Evolutionary conservation across 768 basidiomycete species (phyloP), one percentile per base, ranked within the genome.

Genomic region (Amanita pseudoporphyria): DNA sequence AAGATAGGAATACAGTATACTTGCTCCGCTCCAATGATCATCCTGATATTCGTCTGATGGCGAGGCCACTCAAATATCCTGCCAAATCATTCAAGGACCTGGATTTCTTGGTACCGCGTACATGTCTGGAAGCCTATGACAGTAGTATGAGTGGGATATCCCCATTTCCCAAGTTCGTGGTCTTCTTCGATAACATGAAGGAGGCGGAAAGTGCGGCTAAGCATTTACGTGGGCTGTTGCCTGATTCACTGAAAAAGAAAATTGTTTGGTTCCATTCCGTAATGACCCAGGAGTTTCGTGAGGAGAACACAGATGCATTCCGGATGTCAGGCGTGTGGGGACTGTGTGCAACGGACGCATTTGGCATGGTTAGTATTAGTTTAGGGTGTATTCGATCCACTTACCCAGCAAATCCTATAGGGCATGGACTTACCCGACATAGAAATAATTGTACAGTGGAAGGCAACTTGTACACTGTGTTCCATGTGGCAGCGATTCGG

Each of bases 341-440:
- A 4, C 39, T 66, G 9, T 60, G 42, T 42, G 57, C 37, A 6
- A 68, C 61, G 0, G 64, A 65, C 35, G 56, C 64, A 21, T 68
- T 66, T 52, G 66, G 68, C 22, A 65, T 70, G 67, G 64, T 68
- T 52, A 43, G 60, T 54, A 13, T 32, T 19, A 37, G 21, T 36
- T 26, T 52, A 16, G 36, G 44, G 45, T 28, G 36, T 52, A 16
- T 22, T 47, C 22, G n/a, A 43, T 50, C 10, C 16, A 32, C 24
- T 43, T 22, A 52, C 41, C 21, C 21, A 48, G 6, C 45, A 9
- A 30, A 31, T 19, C 26, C n/a, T 35, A 28, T 45, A 70, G 70
- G 67, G 68, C 5, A 55, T 71, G 33, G 64, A 72, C 38, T 12
- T 71, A 2, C 52, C 64, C 2, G 60, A 63, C 48, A 63, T 72